A percentile compares a stretch with the other conserved stretches of the same genome.
Evolutionary conservation across 2,329 filamentous ascomycete species (phyloP).

Genomic region (Cercospora zeina): DNA sequence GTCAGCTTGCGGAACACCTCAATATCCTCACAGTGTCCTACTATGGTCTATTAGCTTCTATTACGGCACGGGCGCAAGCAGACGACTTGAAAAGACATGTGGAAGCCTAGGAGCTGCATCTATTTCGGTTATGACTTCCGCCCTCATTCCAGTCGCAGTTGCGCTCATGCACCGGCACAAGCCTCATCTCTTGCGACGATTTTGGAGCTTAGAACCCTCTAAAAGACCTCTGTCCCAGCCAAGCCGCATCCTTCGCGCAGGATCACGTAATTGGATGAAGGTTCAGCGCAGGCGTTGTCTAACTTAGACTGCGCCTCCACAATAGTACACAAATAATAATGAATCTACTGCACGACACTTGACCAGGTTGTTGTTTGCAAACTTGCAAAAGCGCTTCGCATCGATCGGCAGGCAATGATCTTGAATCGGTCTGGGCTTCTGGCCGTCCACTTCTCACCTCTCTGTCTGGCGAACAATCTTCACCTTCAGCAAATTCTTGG

Average conservation of each 20-base stretch:
- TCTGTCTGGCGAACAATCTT: neutral
- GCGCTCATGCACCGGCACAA: neutral
- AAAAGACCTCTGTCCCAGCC: neutral
- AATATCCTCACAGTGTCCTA: conserved; percentile 14
- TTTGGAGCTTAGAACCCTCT: neutral
- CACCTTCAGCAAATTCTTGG: conserved; percentile 7
- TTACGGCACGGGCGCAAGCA: conserved; percentile 5
- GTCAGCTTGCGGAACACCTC: conserved; percentile 16
- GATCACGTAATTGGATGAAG: neutral
- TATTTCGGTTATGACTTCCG: too few species aligned
- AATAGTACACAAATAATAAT: neutral
- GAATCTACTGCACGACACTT: neutral
- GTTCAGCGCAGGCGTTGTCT: neutral
- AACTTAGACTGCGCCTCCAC: conserved; percentile 1
- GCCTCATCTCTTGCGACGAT: neutral
- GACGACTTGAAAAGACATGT: conserved; percentile 12
- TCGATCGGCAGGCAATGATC: neutral
- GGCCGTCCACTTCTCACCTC: conserved; percentile 4
- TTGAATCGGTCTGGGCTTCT: neutral
- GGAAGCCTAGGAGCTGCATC: conserved; percentile 2
- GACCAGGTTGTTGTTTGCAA: neutral
- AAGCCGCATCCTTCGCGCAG: neutral
- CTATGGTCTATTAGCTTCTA: conserved; percentile 8
- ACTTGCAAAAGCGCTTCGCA: neutral
- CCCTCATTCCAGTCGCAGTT: neutral